Conservation (phyloP, 768 basidiomycete species). For the Tylopilus felleus region DNA sequence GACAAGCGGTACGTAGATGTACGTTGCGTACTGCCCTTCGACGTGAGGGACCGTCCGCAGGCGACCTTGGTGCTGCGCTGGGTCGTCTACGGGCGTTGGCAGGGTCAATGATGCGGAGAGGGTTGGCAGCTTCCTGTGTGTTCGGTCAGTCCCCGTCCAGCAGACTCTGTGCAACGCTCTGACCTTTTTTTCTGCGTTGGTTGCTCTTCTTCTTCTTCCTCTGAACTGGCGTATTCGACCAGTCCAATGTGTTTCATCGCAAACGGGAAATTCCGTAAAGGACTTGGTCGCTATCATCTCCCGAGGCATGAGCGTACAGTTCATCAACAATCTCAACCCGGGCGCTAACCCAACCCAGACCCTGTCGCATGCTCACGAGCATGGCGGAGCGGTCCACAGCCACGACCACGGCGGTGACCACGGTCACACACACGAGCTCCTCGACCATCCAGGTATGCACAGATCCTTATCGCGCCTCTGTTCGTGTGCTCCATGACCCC, state of each 20-base stretch:
- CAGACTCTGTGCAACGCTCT: background rate
- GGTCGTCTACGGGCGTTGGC: constrained; percentile 62
- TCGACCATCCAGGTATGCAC: constrained; percentile 77
- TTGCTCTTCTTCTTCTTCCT: constrained; percentile 31
- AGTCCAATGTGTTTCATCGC: constrained; percentile 32
- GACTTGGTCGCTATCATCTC: constrained; percentile 2
- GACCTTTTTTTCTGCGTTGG: constrained; percentile 43
- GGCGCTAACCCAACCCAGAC: constrained; percentile 24
- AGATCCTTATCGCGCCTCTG: background rate
- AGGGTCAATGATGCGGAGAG: constrained; percentile 49
- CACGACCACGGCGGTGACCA: constrained; percentile 73
- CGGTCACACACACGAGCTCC: constrained; percentile 92
- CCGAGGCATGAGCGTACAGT: constrained; percentile 57
- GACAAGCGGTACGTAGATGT: constrained; percentile 69
- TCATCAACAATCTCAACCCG: constrained; percentile 65
- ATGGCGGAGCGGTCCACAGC: constrained; percentile 34
- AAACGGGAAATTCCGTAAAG: constrained; percentile 13
- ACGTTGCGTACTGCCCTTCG: constrained; percentile 80
- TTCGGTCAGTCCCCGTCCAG: background rate
- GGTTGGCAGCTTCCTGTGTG: constrained; percentile 57
- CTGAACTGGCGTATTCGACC: constrained; percentile 52
- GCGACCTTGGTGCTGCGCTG: constrained; percentile 81
- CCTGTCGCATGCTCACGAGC: constrained; percentile 52
- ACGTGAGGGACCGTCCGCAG: constrained; percentile 72
- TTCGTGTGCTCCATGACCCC: background rate